Conservation (phyloP, 148 eudicot genomes). For the Rhododendron williamsianum region DNA sequence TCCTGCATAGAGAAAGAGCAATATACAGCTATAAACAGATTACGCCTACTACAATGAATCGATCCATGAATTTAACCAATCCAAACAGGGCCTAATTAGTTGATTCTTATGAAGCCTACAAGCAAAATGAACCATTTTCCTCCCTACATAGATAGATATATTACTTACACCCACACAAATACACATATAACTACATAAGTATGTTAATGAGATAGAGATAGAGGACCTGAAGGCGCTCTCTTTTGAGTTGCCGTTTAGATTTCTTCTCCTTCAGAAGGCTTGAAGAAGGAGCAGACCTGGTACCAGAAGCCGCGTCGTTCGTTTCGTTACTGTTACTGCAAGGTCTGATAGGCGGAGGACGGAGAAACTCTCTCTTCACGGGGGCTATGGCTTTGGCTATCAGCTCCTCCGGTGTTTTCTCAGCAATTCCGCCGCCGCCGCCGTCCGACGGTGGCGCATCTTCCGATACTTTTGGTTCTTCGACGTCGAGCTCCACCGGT, state of each 20-base stretch:
- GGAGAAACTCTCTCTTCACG: conserved; percentile 65
- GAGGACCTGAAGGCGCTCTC: conserved; percentile 69
- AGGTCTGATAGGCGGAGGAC: conserved; percentile 47
- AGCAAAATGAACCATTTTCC: neutral
- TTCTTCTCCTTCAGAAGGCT: conserved; percentile 64
- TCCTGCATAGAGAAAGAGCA: neutral
- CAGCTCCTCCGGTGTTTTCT: conserved; percentile 46
- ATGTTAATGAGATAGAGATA: neutral
- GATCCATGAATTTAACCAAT: neutral
- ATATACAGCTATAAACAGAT: neutral
- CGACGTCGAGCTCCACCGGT: conserved; percentile 4
- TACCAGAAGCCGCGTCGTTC: conserved; percentile 16
- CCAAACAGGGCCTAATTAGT: neutral
- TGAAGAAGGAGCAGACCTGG: conserved; percentile 31
- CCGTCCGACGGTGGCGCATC: neutral
- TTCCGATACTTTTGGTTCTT: neutral
- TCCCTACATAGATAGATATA: neutral
- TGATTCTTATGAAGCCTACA: neutral
- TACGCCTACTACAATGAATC: neutral
- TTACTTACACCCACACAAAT: too few relatives aligned
- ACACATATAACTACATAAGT: neutral
- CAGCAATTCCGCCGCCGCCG: neutral
- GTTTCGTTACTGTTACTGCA: conserved; percentile 12
- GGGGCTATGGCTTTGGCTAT: conserved; percentile 83
- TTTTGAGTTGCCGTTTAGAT: conserved; percentile 81